Evolutionary conservation across 2,329 filamentous ascomycete species (phyloP), one percentile per base, ranked within the genome.

Genomic region (Fusarium nurragi): DNA sequence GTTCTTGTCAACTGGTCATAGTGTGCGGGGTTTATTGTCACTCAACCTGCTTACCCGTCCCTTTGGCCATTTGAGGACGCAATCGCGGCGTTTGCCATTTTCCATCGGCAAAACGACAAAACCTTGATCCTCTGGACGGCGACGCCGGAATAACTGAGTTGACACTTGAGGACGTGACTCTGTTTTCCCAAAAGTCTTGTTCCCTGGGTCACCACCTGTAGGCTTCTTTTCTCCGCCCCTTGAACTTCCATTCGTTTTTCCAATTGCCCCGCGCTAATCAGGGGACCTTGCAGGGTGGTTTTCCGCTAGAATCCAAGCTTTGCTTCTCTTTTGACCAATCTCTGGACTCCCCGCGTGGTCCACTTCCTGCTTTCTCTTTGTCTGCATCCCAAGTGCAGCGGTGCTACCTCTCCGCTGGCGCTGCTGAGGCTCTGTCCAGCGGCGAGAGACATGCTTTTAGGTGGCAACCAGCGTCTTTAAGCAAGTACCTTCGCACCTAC

Each of bases 241-340:
- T 25, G 21, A 39, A 38, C 21, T 40, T 38, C 32, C 6, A 6
- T 32, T 18, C 25, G 36, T 21, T 37, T 58, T 43, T 21, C 37
- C 47, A 32, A 18, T 48, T 51, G 41, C 64, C 64, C 64, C 55
- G 64, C 64, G 64, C 64, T 67, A 68, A 64, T 65, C 45, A 58
- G 34, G 64, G 32, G 64, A 51, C 54, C 64, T 65, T 67, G 64
- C 64, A 67, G 64, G 64, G 50, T 48, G 22, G 40, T 39, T 41
- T 68, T 51, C 50, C 64, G 40, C 64, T 61, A 67, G 60, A 68
- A 62, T 45, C 23, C 43, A 50, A 48, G 45, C 45, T 39, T 48
- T 25, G 30, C 46, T 52, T 49, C 34, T 54, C 21, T 37, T 50
- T 37, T 11, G 37, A 26, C 58, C 56, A 54, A 66, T 49, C 45